These are phyloP conservation scores for Sideroxylon spinosum DNA, from an alignment of 179 eudicot genomes.

Conservation along the genomic window DNA sequence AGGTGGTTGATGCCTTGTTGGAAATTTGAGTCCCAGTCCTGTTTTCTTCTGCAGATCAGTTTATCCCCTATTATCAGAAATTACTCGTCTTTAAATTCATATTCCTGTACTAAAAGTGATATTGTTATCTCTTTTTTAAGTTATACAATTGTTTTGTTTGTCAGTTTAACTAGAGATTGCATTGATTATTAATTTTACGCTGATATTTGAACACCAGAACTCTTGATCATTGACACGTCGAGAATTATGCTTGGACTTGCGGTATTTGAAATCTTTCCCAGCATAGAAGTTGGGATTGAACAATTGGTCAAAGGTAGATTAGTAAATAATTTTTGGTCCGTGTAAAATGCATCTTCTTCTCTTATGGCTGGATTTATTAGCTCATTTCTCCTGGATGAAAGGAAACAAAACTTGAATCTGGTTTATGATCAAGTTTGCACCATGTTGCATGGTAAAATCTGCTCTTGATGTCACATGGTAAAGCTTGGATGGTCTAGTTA, in stretches of 20 bases:
- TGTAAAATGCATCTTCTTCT: background rate
- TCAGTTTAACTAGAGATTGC: background rate
- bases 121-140: background rate
- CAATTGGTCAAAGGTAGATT: background rate
- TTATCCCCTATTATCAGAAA: background rate
- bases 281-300: background rate
- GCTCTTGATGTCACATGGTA: background rate
- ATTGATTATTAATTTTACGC: background rate
- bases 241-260: background rate
- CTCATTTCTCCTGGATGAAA: background rate
- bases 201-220: background rate
- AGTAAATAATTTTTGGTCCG: background rate
- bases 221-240: background rate
- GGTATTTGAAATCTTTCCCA: background rate
- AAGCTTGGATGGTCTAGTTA: background rate
- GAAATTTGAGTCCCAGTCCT: background rate
- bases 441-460: background rate
- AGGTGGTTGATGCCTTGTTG: background rate
- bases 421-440: slow-evolving; percentile 3
- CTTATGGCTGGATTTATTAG: background rate
- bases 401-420: background rate
- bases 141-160: background rate
- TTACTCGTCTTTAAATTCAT: background rate
- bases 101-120: background rate
- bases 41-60: background rate